Conservation (phyloP, 2,329 filamentous ascomycete genomes). For the Epichloe coenophiala region DNA sequence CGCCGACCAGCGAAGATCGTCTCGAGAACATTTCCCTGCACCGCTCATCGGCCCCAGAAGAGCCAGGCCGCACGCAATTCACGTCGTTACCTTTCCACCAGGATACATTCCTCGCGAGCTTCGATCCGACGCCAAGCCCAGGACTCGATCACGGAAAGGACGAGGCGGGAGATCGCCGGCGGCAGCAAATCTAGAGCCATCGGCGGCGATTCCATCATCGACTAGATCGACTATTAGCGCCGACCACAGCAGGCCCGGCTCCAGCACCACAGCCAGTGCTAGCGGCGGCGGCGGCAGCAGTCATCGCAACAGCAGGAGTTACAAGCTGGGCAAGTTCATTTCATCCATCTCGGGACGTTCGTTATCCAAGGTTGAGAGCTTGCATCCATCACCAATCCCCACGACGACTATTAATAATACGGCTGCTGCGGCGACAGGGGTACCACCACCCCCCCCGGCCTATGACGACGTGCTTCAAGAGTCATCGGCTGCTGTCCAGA, state of each 20-base stretch:
- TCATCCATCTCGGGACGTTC: conserved; percentile 6
- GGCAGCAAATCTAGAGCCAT: not conserved
- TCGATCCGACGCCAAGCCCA: conserved; percentile 12
- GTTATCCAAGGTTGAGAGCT: not conserved
- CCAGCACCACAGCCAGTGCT: conserved; percentile 24
- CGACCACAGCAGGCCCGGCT: not conserved
- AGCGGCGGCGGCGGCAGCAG: conserved; percentile 22
- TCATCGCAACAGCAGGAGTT: conserved; percentile 23
- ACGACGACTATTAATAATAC: not conserved
- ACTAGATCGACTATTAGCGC: not conserved
- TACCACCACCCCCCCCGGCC: conserved; percentile 10
- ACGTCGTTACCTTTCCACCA: conserved; percentile 27
- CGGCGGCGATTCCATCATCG: not conserved
- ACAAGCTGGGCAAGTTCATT: conserved; percentile 7
- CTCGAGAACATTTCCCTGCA: conserved; percentile 16
- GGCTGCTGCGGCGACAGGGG: conserved; percentile 7
- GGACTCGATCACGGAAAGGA: not conserved
- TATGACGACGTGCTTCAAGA: conserved; percentile 18
- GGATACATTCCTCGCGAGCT: conserved; percentile 33
- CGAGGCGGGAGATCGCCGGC: conserved; percentile 1
- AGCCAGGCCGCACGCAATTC: conserved; percentile 26
- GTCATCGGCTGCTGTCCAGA: not conserved
- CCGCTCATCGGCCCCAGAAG: conserved; percentile 27
- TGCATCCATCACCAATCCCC: not conserved
- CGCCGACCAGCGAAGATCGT: conserved; percentile 1